A percentile compares a stretch with the other conserved stretches of the same genome.
phyloP scores from a whole-genome alignment of 352 stramenopile species.

The Labyrinthula sp. region DNA sequence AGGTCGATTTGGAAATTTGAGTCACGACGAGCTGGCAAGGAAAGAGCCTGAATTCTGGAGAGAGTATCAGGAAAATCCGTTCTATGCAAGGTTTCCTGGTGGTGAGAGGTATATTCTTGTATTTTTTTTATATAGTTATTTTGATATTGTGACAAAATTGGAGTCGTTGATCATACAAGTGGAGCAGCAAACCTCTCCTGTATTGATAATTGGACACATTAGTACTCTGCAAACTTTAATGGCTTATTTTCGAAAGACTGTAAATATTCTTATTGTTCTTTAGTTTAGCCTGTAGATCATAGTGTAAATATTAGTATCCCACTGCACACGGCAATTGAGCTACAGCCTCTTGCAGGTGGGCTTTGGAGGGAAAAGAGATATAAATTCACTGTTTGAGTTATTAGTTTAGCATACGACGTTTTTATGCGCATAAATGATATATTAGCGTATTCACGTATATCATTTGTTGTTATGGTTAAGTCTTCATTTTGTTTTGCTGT shows the following conservation, averaged over 20 bases:
- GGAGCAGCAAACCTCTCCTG: conserved; percentile 23
- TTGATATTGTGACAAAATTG: conserved; percentile 14
- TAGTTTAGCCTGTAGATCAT: conserved; percentile 12
- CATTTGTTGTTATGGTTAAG: no score
- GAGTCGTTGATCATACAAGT: conserved; percentile 23
- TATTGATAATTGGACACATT: conserved; percentile 20
- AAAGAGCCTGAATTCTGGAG: conserved; percentile 15
- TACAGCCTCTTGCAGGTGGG: conserved; percentile 7
- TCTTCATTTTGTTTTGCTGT: no score
- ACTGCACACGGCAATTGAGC: conserved; percentile 25
- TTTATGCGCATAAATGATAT: no score
- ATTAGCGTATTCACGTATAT: no score
- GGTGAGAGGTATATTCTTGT: no score
- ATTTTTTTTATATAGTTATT: no score
- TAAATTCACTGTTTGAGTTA: no score
- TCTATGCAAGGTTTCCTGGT: conserved; percentile 18
- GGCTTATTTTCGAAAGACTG: no score
- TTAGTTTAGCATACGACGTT: no score
- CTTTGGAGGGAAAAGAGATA: no score
- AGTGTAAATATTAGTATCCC: conserved; percentile 26
- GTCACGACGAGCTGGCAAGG: conserved; percentile 16
- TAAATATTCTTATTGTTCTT: no score
- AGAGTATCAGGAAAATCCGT: conserved; percentile 1
- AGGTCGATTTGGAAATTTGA: conserved; percentile 16
- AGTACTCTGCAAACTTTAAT: conserved; percentile 20